Evolutionary conservation across 2,329 filamentous ascomycete species (phyloP).

Genomic region (Scytalidium sp.): DNA sequence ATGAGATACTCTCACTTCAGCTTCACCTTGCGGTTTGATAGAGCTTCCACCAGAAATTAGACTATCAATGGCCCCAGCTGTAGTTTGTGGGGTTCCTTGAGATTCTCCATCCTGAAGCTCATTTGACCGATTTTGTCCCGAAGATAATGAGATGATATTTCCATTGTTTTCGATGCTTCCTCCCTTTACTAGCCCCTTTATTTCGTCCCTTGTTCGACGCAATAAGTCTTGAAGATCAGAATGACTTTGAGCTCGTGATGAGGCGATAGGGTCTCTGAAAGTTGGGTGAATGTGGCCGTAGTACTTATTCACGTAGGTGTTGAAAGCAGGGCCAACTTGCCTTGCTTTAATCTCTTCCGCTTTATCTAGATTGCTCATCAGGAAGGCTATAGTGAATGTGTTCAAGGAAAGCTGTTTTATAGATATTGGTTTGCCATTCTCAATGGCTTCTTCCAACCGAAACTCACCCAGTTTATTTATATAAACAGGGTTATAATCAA

Average conservation of each 20-base stretch:
- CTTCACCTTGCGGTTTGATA: too few relatives aligned
- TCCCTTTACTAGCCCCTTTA: background rate
- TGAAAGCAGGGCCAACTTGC: background rate
- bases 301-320: background rate
- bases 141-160: too few relatives aligned
- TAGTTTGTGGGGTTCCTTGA: too few relatives aligned
- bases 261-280: background rate
- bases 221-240: background rate
- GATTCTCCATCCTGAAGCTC: too few relatives aligned
- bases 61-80: too few relatives aligned
- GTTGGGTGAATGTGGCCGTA: background rate
- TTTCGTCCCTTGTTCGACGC: background rate
- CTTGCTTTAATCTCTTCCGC: background rate
- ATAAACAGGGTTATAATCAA: background rate
- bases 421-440: conserved; percentile 7
- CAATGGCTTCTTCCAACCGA: background rate
- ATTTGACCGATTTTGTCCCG: too few relatives aligned
- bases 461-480: background rate
- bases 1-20: too few relatives aligned
- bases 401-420: conserved; percentile 11
- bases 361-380: conserved; percentile 4
- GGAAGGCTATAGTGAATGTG: conserved; percentile 7
- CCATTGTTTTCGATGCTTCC: background rate
- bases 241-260: background rate
- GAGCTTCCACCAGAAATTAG: too few relatives aligned